Conservation (phyloP, 345 rosid species). For the Rhizophora mangle region DNA sequence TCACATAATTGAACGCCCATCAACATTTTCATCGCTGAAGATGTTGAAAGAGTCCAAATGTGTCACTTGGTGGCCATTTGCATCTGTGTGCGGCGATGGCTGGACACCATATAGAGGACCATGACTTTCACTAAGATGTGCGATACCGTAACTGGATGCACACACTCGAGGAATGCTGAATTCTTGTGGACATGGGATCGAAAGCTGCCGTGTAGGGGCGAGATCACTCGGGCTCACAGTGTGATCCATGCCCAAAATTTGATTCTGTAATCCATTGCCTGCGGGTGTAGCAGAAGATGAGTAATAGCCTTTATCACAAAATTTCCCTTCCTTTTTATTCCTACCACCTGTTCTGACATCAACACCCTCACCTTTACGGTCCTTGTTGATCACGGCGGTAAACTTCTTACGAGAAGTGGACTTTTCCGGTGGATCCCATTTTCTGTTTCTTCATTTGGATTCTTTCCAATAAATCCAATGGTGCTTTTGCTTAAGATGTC, state of each 20-base stretch:
- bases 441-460: no score
- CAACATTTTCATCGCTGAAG: slow-evolving; percentile 26
- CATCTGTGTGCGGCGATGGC: not conserved
- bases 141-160: slow-evolving; percentile 12
- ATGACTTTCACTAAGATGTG: slow-evolving; percentile 12
- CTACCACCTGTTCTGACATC: not conserved
- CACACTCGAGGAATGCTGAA: slow-evolving; percentile 4
- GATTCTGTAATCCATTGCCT: not conserved
- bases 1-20: slow-evolving; percentile 24
- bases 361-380: not conserved
- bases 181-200: slow-evolving; percentile 10
- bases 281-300: slow-evolving; percentile 8
- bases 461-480: no score
- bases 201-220: slow-evolving; percentile 9
- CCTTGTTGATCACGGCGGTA: not conserved
- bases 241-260: not conserved
- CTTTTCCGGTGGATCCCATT: not conserved
- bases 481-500: no score
- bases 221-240: slow-evolving; percentile 12
- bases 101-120: slow-evolving; percentile 7
- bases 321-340: slow-evolving; percentile 7
- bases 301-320: not conserved
- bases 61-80: not conserved
- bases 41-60: slow-evolving; percentile 11
- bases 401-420: not conserved